Evolutionary conservation across 2,329 filamentous ascomycete genomes (phyloP).

Genomic region (Calonectria honghensis): DNA sequence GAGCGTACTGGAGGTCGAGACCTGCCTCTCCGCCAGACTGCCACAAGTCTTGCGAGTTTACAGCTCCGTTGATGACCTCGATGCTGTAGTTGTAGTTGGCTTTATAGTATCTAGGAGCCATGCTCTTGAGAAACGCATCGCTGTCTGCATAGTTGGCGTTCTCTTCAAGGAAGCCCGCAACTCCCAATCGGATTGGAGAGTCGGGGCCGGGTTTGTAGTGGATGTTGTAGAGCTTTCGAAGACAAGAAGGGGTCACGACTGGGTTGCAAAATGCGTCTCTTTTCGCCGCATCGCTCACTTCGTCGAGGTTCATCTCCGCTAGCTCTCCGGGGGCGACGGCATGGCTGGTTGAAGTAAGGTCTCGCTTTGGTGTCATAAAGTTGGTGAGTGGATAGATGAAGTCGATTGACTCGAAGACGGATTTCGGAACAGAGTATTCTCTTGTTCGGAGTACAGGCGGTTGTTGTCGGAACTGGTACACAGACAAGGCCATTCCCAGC

Average conservation of each 20-base stretch:
- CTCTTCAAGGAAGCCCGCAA: slow-evolving; percentile 71
- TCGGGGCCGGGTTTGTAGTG: slow-evolving; percentile 56
- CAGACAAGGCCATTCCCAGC: slow-evolving; percentile 63
- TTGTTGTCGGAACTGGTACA: slow-evolving; percentile 64
- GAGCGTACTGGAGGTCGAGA: slow-evolving; percentile 69
- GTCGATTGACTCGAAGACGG: slow-evolving; percentile 62
- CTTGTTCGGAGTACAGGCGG: slow-evolving; percentile 65
- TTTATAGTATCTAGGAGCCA: slow-evolving; percentile 59
- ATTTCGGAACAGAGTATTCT: slow-evolving; percentile 66
- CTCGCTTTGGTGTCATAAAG: slow-evolving; percentile 67
- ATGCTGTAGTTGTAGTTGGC: slow-evolving; percentile 63
- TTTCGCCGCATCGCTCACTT: slow-evolving; percentile 40
- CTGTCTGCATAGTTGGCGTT: slow-evolving; percentile 67
- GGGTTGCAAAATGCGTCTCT: slow-evolving; percentile 57
- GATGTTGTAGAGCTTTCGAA: slow-evolving; percentile 68
- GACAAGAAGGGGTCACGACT: slow-evolving; percentile 63
- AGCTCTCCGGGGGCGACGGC: slow-evolving; percentile 36
- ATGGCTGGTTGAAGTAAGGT: slow-evolving; percentile 48
- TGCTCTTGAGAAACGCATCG: slow-evolving; percentile 60
- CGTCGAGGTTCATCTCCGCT: slow-evolving; percentile 38
- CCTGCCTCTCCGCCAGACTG: slow-evolving; percentile 67
- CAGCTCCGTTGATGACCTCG: slow-evolving; percentile 64
- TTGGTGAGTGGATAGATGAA: slow-evolving; percentile 70
- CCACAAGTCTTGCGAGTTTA: slow-evolving; percentile 63
- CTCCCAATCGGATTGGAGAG: slow-evolving; percentile 64